Percentiles rank a stretch among this genome's conserved stretches.
These are phyloP conservation scores for Pelomyxa schiedti DNA, from an alignment of 78 protist species.

Conservation along the genomic window DNA sequence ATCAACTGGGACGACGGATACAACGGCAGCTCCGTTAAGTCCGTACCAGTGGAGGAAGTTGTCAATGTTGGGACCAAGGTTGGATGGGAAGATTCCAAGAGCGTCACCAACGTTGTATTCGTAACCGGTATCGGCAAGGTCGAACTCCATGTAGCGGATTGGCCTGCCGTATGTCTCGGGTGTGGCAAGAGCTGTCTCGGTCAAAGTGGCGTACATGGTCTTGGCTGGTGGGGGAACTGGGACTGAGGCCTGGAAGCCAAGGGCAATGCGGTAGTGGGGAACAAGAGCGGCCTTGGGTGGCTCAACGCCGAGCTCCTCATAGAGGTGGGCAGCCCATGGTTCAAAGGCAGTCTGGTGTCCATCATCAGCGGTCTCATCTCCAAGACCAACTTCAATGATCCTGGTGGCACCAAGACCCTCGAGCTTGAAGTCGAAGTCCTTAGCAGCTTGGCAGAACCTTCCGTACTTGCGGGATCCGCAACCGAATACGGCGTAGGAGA, in stretches of 20 bases:
- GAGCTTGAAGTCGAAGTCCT: not conserved
- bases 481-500: not conserved
- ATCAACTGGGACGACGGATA: not conserved
- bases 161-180: constrained; percentile 37
- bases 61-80: constrained; percentile 14
- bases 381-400: not conserved
- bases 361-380: not conserved
- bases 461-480: not conserved
- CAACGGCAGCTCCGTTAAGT: constrained; percentile 2
- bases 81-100: constrained; percentile 51
- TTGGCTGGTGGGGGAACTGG: not conserved
- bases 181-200: constrained; percentile 28
- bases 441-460: not conserved
- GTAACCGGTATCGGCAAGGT: constrained; percentile 12
- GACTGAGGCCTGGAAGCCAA: not conserved
- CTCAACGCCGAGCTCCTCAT: not conserved
- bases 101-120: constrained; percentile 59
- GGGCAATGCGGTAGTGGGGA: not conserved
- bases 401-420: not conserved
- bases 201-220: constrained; percentile 1
- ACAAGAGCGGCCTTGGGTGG: not conserved
- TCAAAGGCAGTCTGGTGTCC: not conserved
- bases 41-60: constrained; percentile 31
- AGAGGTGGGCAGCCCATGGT: not conserved
- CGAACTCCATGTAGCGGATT: constrained; percentile 48